Conservation (phyloP, 78 protist species). For the Isochrysis galbana region DNA sequence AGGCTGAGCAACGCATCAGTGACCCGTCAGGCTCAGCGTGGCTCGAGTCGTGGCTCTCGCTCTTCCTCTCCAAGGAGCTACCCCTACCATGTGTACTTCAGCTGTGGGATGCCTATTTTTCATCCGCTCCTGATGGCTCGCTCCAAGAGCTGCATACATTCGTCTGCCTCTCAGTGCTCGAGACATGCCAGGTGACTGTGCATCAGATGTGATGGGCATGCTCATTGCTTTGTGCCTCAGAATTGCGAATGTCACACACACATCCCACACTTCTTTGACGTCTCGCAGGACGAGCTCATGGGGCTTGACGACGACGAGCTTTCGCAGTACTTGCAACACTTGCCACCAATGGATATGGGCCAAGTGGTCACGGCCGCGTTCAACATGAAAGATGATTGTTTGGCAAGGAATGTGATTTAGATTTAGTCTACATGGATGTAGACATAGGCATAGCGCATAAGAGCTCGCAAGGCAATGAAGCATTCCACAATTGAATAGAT, state of each 20-base stretch:
- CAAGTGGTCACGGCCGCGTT: not conserved
- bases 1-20: constrained; percentile 29
- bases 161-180: constrained; percentile 40
- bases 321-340: not conserved
- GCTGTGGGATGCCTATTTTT: constrained; percentile 53
- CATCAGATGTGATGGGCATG: too few species aligned
- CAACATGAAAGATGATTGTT: not conserved
- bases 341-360: constrained; percentile 39
- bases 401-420: not conserved
- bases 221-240: too few species aligned
- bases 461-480: too few species aligned
- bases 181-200: not conserved
- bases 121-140: not conserved
- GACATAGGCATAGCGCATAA: too few species aligned
- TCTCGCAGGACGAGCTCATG: not conserved
- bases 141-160: constrained; percentile 29
- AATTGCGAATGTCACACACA: too few species aligned
- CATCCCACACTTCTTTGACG: too few species aligned
- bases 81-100: constrained; percentile 17
- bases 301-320: constrained; percentile 35
- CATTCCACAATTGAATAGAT: too few species aligned
- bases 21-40: not conserved
- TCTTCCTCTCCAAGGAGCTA: constrained; percentile 36
- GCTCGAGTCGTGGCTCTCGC: constrained; percentile 47
- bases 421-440: not conserved